Percentiles rank a stretch among this genome's conserved stretches.
These are phyloP conservation scores for Eutrema yunnanense DNA, from an alignment of 345 rosid species.

Conservation along the genomic window DNA sequence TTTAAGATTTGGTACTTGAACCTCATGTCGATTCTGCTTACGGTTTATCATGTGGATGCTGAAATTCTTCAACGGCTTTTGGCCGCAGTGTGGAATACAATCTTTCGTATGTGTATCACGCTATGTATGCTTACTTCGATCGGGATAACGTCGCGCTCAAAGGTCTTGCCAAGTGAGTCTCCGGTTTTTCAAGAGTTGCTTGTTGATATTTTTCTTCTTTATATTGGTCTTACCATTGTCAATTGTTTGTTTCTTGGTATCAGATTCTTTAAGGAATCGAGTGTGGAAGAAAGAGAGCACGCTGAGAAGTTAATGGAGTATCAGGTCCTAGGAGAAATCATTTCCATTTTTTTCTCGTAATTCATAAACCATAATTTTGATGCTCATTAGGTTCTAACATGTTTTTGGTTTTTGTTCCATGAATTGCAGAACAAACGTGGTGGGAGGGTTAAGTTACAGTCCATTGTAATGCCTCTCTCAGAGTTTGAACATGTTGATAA, in stretches of 20 bases:
- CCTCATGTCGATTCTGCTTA: not conserved
- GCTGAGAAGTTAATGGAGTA: constrained; percentile 93
- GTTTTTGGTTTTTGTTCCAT: not conserved
- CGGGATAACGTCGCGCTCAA: constrained; percentile 83
- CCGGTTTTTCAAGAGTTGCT: not conserved
- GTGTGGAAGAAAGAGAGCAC: constrained; percentile 87
- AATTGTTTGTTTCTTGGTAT: not conserved
- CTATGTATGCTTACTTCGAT: constrained; percentile 85
- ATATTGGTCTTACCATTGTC: not conserved
- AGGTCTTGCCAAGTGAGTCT: constrained; percentile 85
- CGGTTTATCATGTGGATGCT: not conserved
- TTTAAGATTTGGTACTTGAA: not conserved
- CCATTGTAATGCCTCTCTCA: constrained; percentile 57
- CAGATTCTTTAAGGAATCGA: constrained; percentile 92
- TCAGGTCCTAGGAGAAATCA: constrained; percentile 45
- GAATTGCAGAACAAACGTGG: constrained; percentile 77
- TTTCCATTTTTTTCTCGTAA: not conserved
- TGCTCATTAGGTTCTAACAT: not conserved
- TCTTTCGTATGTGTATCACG: constrained; percentile 87
- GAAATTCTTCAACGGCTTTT: not conserved
- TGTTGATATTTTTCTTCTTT: not conserved
- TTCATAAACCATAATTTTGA: not conserved
- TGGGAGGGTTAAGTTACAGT: constrained; percentile 74
- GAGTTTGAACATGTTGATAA: constrained; percentile 88
- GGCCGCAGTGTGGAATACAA: constrained; percentile 80